Conservation (phyloP, 2,329 filamentous ascomycete species). For the Penicillium capsulatum region DNA sequence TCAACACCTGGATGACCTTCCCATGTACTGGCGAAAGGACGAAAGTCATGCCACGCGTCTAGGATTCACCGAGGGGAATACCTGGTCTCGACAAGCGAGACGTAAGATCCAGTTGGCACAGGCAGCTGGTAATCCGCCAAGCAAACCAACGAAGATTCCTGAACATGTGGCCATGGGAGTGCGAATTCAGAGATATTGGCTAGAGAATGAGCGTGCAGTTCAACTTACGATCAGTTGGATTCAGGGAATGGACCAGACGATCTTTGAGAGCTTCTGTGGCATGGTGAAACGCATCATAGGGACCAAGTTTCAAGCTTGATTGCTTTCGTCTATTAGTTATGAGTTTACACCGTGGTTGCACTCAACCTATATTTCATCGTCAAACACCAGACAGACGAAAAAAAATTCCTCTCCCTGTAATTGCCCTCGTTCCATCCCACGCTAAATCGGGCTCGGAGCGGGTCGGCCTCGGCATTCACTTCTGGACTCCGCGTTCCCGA, state of each 20-base stretch:
- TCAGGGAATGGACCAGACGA: conserved; percentile 64
- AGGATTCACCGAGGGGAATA: conserved; percentile 62
- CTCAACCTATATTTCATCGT: too few relatives aligned
- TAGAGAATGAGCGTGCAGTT: conserved; percentile 39
- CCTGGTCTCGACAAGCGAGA: conserved; percentile 73
- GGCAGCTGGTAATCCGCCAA: conserved; percentile 13
- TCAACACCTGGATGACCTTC: conserved; percentile 51
- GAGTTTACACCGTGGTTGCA: too few relatives aligned
- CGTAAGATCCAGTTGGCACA: conserved; percentile 46
- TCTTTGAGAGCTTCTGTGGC: conserved; percentile 86
- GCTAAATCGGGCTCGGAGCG: too few relatives aligned
- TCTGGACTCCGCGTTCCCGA: background rate
- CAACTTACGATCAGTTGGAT: conserved; percentile 63
- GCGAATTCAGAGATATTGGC: conserved; percentile 44
- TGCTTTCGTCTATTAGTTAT: too few relatives aligned
- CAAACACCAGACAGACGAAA: too few relatives aligned
- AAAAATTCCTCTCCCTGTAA: too few relatives aligned
- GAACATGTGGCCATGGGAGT: conserved; percentile 54
- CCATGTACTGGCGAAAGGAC: conserved; percentile 65
- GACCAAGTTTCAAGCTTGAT: conserved; percentile 2
- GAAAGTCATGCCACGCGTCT: conserved; percentile 51
- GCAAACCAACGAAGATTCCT: conserved; percentile 32
- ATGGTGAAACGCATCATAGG: conserved; percentile 61
- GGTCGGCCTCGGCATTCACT: background rate
- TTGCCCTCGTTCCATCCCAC: too few relatives aligned